Conservation (phyloP, 164 flowering plant genomes). For the Annona cherimola region DNA sequence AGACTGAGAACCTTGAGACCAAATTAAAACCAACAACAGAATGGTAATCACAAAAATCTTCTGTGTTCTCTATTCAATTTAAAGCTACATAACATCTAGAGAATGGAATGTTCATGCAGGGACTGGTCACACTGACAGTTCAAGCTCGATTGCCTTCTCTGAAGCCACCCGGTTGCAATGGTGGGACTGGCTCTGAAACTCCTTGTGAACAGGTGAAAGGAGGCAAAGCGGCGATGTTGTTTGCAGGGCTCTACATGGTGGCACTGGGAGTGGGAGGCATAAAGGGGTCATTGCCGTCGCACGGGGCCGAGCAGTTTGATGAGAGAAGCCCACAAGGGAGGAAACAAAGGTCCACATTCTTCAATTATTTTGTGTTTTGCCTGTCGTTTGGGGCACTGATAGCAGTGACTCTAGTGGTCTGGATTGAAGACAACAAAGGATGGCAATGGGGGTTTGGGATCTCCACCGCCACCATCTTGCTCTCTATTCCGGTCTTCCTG, state of each 20-base stretch:
- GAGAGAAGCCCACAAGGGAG: slow-evolving; percentile 48
- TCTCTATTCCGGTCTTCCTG: slow-evolving; percentile 66
- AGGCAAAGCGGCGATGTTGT: slow-evolving; percentile 44
- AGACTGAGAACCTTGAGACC: too few relatives aligned
- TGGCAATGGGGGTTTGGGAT: slow-evolving; percentile 90
- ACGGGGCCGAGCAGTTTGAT: slow-evolving; percentile 90
- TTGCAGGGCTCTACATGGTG: slow-evolving; percentile 63
- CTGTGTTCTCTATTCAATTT: too few relatives aligned
- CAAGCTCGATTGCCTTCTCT: slow-evolving; percentile 61
- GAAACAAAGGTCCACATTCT: slow-evolving; percentile 70
- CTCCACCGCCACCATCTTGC: slow-evolving; percentile 50
- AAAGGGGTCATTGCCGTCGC: slow-evolving; percentile 76
- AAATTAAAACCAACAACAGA: too few relatives aligned
- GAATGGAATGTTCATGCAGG: slow-evolving; percentile 43
- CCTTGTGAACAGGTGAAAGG: slow-evolving; percentile 40
- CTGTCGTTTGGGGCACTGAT: slow-evolving; percentile 71
- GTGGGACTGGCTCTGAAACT: not conserved
- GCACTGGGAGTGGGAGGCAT: slow-evolving; percentile 93
- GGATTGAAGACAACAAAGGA: slow-evolving; percentile 88
- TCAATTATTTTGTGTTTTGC: slow-evolving; percentile 75
- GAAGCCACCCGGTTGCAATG: slow-evolving; percentile 38
- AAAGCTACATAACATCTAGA: too few relatives aligned
- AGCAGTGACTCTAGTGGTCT: slow-evolving; percentile 82
- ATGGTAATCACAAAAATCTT: too few relatives aligned
- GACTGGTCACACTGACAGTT: slow-evolving; percentile 57